Percentiles rank a stretch among this genome's conserved stretches.
These are phyloP conservation scores for Ramichloridium luteum DNA, from an alignment of 2,329 filamentous ascomycete genomes.

Conservation along the genomic window DNA sequence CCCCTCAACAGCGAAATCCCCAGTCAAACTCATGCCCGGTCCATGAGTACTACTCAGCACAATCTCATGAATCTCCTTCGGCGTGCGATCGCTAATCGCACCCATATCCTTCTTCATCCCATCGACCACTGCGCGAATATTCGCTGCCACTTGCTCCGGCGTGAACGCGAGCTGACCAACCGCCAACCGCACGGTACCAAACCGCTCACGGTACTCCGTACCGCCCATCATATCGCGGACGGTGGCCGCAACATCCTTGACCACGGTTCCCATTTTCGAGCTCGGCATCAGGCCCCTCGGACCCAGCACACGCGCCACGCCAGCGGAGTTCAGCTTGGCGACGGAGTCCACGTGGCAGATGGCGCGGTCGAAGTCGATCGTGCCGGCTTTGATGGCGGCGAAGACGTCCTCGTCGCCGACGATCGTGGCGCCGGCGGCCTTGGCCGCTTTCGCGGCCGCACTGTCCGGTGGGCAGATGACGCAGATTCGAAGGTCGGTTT, in stretches of 20 bases:
- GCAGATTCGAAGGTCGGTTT: slow-evolving; percentile 76
- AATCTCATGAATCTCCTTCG: slow-evolving; percentile 63
- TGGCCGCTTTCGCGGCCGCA: slow-evolving; percentile 59
- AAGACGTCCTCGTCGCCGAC: slow-evolving; percentile 83
- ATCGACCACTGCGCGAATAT: slow-evolving; percentile 66
- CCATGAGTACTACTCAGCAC: slow-evolving; percentile 78
- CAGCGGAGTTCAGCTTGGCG: slow-evolving; percentile 67
- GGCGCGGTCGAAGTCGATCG: slow-evolving; percentile 77
- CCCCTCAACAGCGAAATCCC: slow-evolving; percentile 55
- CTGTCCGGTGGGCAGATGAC: slow-evolving; percentile 83
- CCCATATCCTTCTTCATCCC: slow-evolving; percentile 67
- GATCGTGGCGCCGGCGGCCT: slow-evolving; percentile 63
- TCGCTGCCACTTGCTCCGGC: slow-evolving; percentile 72
- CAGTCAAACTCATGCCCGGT: slow-evolving; percentile 77
- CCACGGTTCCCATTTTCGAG: slow-evolving; percentile 75
- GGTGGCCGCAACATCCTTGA: slow-evolving; percentile 60
- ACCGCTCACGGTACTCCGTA: slow-evolving; percentile 73
- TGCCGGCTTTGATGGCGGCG: slow-evolving; percentile 59
- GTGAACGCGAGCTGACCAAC: slow-evolving; percentile 83
- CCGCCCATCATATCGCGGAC: slow-evolving; percentile 75
- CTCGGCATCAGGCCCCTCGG: slow-evolving; percentile 89
- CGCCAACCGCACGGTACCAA: slow-evolving; percentile 77
- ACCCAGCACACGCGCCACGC: slow-evolving; percentile 68
- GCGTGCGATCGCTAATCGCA: slow-evolving; percentile 48
- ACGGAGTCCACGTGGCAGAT: slow-evolving; percentile 74